A percentile compares a stretch with the other conserved stretches of the same genome.
Evolutionary conservation across 2,329 filamentous ascomycete genomes (phyloP).

Genomic region (Pseudocercospora cruenta): DNA sequence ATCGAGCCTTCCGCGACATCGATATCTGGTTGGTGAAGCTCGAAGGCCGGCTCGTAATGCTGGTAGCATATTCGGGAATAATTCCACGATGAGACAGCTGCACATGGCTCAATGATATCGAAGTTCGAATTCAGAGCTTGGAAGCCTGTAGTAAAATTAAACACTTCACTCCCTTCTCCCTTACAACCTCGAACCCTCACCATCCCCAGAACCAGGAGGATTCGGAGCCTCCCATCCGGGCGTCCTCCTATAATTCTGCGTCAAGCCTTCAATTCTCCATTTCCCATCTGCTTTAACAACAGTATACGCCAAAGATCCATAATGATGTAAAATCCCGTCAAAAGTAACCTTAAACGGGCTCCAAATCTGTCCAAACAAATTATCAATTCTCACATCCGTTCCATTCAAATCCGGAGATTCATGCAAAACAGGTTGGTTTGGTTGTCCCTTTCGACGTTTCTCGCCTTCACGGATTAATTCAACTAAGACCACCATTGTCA

Average conservation of each 20-base stretch:
- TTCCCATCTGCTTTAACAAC: constrained; percentile 19
- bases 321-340: constrained; percentile 30
- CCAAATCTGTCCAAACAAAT: constrained; percentile 24
- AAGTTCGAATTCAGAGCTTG: no score
- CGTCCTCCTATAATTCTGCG: constrained; percentile 29
- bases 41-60: no score
- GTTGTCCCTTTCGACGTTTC: constrained; percentile 19
- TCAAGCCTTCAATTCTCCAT: constrained; percentile 28
- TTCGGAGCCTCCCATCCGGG: constrained; percentile 24
- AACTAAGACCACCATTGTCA: neutral
- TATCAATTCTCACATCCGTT: constrained; percentile 25
- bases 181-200: neutral
- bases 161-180: neutral
- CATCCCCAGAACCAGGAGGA: neutral
- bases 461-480: constrained; percentile 22
- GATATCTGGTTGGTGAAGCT: no score
- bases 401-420: constrained; percentile 23
- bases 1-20: no score
- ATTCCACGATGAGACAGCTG: no score
- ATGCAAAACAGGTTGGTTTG: constrained; percentile 14
- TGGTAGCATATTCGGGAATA: no score
- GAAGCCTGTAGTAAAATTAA: no score
- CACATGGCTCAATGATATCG: no score
- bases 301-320: constrained; percentile 26
- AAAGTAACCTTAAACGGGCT: constrained; percentile 28